Evolutionary conservation across 441 rosid species (phyloP), one percentile per base, ranked within the genome.

Genomic region (Brassica hybrid): DNA sequence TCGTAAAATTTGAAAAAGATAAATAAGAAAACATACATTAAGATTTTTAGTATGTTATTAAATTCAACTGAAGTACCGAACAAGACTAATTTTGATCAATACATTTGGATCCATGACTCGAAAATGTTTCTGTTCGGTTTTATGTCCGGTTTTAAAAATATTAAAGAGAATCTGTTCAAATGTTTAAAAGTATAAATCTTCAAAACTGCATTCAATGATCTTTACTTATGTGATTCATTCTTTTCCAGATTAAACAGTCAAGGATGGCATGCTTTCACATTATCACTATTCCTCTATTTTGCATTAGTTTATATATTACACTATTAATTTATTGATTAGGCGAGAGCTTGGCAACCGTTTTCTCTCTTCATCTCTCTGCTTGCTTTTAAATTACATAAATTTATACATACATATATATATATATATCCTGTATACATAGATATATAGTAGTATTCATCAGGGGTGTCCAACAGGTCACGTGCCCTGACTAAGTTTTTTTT

Each of bases 191-290:
- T 5, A 19, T 10, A 48, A 18, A 45, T 76, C 4, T 21, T 60
- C 7, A 2, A 36, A 67, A 75, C 11, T 76, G 69, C 48, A 76
- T 70, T 56, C 57, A 16, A 17, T 67, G 7, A 59, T 68, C 43
- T 50, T 34, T 34, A 16, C 64, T 76, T 70, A n/a, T 6, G 56
- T 6, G 80, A 38, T 63, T 63, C 71, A 63, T 38, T 77, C 2
- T 56, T 71, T 71, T 54, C 38, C 60, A 77, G 34, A 30, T 77
- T 43, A 19, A 57, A 65, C 38, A 67, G 79, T 71, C 81, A 77
- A 77, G 52, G 12, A 45, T 56, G 61, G 30, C 72, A 77, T 71
- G 80, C 80, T 57, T 77, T 77, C 62, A 52, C 56, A 70, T 76
- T 3, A 21, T 36, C 16, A 69, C 6, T 52, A 23, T 61, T 64